These are phyloP conservation scores for Thermomucor indicae-seudaticae DNA, from an alignment of 371 early-diverging fungal species.

Conservation along the genomic window DNA sequence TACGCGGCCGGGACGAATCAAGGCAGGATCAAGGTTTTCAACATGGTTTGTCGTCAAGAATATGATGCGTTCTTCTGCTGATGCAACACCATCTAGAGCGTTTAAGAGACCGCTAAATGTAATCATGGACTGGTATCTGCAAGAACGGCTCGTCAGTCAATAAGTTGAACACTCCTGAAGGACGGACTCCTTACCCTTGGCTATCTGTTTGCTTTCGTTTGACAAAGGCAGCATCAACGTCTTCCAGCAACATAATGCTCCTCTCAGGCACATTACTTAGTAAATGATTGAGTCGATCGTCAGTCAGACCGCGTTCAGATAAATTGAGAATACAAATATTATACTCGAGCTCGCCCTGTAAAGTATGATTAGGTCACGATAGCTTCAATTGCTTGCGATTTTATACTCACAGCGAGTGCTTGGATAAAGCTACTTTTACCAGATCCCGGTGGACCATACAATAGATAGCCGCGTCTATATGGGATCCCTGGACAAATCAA, in stretches of 20 bases:
- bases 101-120: constrained; percentile 99
- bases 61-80: constrained; percentile 95
- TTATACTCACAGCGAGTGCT: constrained; percentile 79
- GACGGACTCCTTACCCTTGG: constrained; percentile 46
- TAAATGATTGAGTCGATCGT: constrained; percentile 92
- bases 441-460: constrained; percentile 99
- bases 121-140: constrained; percentile 83
- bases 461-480: constrained; percentile 94
- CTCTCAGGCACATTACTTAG: constrained; percentile 94
- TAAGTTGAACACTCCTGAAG: too few species aligned
- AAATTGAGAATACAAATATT: constrained; percentile 97
- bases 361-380: not conserved
- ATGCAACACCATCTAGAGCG: constrained; percentile 98
- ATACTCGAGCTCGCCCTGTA: constrained; percentile 86
- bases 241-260: constrained; percentile 96
- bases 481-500: constrained; percentile 70
- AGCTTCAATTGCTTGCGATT: not conserved
- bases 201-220: constrained; percentile 56
- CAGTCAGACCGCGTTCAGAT: constrained; percentile 92
- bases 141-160: not conserved
- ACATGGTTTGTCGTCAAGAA: constrained; percentile 99
- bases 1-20: constrained; percentile 98
- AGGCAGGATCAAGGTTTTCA: constrained; percentile 94
- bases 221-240: constrained; percentile 98
- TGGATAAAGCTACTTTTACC: constrained; percentile 99